Evolutionary conservation across 805 yeast species (phyloP).

Genomic region (Barnettozyma vustinii): DNA sequence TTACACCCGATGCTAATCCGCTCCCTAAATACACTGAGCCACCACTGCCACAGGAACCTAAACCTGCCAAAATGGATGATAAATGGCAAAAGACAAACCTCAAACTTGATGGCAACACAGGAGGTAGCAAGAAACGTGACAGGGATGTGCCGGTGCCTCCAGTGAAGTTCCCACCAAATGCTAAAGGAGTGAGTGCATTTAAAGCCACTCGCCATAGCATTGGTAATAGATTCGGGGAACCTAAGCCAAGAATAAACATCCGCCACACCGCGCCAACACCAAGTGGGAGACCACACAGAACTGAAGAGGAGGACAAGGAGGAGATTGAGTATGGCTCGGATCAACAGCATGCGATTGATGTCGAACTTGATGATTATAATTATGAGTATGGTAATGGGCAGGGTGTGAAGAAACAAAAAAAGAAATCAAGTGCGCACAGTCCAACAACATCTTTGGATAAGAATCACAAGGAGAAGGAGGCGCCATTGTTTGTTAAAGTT

Average conservation of each 20-base stretch:
- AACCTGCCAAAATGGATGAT: background rate
- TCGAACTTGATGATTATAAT: background rate
- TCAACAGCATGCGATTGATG: background rate
- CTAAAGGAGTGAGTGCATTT: background rate
- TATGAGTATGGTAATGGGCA: background rate
- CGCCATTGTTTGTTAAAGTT: too few relatives aligned
- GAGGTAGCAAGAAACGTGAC: background rate
- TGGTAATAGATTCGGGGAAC: background rate
- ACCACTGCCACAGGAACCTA: background rate
- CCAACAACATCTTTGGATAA: background rate
- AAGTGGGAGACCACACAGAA: slow-evolving; percentile 1
- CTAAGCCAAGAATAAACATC: background rate
- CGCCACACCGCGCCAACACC: background rate
- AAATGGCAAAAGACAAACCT: background rate
- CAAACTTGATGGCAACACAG: background rate
- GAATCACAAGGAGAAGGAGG: background rate
- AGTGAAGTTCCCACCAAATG: background rate
- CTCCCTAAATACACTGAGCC: background rate
- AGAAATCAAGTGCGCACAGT: background rate
- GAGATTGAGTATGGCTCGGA: background rate
- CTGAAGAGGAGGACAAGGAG: slow-evolving; percentile 1
- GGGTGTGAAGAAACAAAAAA: background rate
- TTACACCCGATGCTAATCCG: background rate
- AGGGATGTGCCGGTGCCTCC: background rate
- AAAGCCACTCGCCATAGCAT: background rate